Evolutionary conservation across 768 basidiomycete genomes (phyloP), one percentile per base, ranked within the genome.

Genomic region (Amanita rubescens): DNA sequence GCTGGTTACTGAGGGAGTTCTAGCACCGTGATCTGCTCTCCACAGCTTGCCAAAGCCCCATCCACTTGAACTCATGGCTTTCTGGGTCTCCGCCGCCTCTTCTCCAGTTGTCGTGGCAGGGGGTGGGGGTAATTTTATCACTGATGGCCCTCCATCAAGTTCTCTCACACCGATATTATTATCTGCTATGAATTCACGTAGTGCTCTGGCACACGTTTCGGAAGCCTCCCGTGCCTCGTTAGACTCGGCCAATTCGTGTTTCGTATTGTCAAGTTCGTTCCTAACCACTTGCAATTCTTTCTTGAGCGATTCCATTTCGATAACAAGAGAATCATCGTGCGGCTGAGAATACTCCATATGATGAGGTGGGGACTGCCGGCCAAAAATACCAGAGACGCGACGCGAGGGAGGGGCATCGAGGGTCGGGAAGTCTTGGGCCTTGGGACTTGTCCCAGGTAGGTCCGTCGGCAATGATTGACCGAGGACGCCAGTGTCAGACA

Each of bases 201-300:
- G 72, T 0, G 87, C 90, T 51, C 80, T 82, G 58, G 89, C 82
- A 64, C 91, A 94, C 0, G 79, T 79, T 59, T 97, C 93, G 33
- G 87, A 90, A 3, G 94, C 94, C 62, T 91, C 84, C 45, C 83
- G 76, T 2, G 90, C 91, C 67, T 97, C 94, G 56, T 80, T 84
- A 1, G 84, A 76, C 62, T 95, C 93, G 35, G 63, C 72, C 43
- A 95, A 69, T 55, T 91, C 87, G 56, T 80, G 77, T 60, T 79
- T 80, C 15, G 78, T 73, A 27, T 76, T 79, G 32, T 84, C 82
- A 15, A 94, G 66, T 51, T 87, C 80, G 20, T 74, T 65, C 59
- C 81, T 81, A 53, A 84, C 58, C 1, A 70, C 59, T 39, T 66
- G 69, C 30, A 93, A 55, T 62, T 92, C 87, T 51, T 73, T 75